A percentile compares a stretch with the other conserved stretches of the same genome.
These are phyloP conservation scores for Erythrophleum ivorense DNA, from an alignment of 331 rosid species.

Conservation along the genomic window DNA sequence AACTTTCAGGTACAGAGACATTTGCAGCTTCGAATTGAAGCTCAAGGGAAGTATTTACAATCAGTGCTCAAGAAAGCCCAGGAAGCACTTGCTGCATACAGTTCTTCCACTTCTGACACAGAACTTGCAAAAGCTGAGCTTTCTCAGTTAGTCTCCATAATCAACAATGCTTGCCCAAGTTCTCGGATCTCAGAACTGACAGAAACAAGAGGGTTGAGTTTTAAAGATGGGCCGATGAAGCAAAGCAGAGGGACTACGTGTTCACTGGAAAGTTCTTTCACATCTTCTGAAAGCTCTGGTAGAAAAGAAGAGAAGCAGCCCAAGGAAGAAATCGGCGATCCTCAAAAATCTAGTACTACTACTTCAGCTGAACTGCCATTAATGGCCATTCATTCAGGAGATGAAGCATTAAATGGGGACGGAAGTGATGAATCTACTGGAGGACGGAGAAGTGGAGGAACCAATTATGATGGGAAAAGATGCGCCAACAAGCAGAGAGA, in stretches of 20 bases:
- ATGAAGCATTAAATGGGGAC: conserved; percentile 35
- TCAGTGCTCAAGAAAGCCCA: conserved; percentile 81
- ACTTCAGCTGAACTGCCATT: conserved; percentile 47
- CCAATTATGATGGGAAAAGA: conserved; percentile 51
- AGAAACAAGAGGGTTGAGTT: conserved; percentile 48
- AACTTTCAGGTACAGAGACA: conserved; percentile 76
- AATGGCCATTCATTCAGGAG: conserved; percentile 40
- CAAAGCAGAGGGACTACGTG: conserved; percentile 61
- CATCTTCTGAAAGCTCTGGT: conserved; percentile 74
- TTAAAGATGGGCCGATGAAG: conserved; percentile 41
- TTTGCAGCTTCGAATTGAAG: conserved; percentile 84
- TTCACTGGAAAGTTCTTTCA: conserved; percentile 80
- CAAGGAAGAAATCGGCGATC: conserved; percentile 36
- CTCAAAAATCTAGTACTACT: conserved; percentile 27
- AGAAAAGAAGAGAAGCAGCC: conserved; percentile 51
- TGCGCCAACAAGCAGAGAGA: conserved; percentile 44
- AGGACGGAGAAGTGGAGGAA: conserved; percentile 61
- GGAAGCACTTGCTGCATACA: conserved; percentile 70
- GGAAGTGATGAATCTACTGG: conserved; percentile 39
- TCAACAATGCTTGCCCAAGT: conserved; percentile 57
- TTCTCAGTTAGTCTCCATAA: conserved; percentile 65
- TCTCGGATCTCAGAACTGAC: conserved; percentile 70
- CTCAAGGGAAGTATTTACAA: conserved; percentile 88
- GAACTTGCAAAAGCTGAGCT: conserved; percentile 72
- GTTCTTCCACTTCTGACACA: conserved; percentile 56